Evolutionary conservation across 148 eudicot genomes (phyloP).

Genomic region (Camellia sinensis): DNA sequence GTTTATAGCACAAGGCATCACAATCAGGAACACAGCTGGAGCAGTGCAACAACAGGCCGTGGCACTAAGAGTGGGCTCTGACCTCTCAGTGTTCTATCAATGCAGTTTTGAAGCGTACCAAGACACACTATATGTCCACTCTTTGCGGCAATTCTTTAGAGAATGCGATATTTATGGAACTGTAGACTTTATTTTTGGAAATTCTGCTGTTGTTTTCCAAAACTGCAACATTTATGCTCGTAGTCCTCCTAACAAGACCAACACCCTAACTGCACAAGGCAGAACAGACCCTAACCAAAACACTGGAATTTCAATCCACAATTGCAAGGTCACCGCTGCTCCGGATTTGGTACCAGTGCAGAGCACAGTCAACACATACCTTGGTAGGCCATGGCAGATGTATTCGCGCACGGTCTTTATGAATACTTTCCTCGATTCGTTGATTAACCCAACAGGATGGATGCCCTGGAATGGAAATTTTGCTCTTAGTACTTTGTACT

Average conservation of each 20-base stretch:
- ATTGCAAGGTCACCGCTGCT: conserved; percentile 47
- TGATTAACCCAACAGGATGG: conserved; percentile 71
- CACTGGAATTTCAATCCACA: conserved; percentile 69
- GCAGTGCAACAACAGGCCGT: conserved; percentile 71
- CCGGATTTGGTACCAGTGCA: conserved; percentile 28
- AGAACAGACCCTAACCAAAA: conserved; percentile 77
- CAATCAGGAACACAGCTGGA: conserved; percentile 77
- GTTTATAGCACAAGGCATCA: conserved; percentile 71
- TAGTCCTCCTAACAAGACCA: conserved; percentile 38
- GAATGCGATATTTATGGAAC: conserved; percentile 73
- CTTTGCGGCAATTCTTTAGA: conserved; percentile 65
- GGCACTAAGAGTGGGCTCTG: conserved; percentile 66
- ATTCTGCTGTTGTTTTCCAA: conserved; percentile 69
- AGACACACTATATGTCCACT: conserved; percentile 71
- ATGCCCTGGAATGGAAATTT: conserved; percentile 67
- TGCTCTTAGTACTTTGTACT: conserved; percentile 65
- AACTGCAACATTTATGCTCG: conserved; percentile 62
- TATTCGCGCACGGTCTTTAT: conserved; percentile 67
- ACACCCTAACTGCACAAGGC: conserved; percentile 76
- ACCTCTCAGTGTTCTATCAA: conserved; percentile 74
- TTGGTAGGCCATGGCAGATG: conserved; percentile 75
- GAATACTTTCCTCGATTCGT: conserved; percentile 49
- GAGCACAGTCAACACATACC: conserved; percentile 44
- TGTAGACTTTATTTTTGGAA: conserved; percentile 73
- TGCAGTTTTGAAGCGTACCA: conserved; percentile 85